Evolutionary conservation across 2,329 filamentous ascomycete species (phyloP).

Genomic region (Thielaviopsis musarum): DNA sequence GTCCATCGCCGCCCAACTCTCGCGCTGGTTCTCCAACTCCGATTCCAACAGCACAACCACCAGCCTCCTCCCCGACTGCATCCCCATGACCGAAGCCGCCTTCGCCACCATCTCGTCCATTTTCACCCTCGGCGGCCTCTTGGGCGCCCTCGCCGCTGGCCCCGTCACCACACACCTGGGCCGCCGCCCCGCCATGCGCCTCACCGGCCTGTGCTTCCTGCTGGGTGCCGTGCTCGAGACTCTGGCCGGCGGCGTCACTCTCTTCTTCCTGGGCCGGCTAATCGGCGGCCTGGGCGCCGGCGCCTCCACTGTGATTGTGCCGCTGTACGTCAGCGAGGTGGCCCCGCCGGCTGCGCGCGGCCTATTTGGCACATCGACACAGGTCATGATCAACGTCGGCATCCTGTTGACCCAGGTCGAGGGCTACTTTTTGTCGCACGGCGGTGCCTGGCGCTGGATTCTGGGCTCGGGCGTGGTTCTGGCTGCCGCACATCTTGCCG

Average conservation of each 20-base stretch:
- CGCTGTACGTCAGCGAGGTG: conserved; percentile 86
- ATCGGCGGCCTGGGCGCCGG: conserved; percentile 74
- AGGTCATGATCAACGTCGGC: conserved; percentile 84
- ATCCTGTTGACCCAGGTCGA: conserved; percentile 71
- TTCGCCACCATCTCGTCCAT: conserved; percentile 81
- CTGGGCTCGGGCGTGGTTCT: conserved; percentile 56
- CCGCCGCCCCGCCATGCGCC: conserved; percentile 56
- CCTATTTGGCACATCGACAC: conserved; percentile 71
- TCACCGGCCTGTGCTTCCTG: conserved; percentile 62
- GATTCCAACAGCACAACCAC: conserved; percentile 14
- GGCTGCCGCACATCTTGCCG: conserved; percentile 47
- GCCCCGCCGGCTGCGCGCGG: conserved; percentile 59
- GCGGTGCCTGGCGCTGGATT: conserved; percentile 67
- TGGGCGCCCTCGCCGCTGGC: conserved; percentile 67
- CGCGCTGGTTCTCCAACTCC: conserved; percentile 18
- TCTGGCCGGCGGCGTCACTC: conserved; percentile 45
- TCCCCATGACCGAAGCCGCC: conserved; percentile 66
- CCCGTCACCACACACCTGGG: conserved; percentile 65
- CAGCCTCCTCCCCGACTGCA: conserved; percentile 50
- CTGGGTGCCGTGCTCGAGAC: conserved; percentile 63
- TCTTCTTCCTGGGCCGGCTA: conserved; percentile 59
- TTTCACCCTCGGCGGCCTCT: conserved; percentile 75
- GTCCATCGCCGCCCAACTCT: conserved; percentile 18
- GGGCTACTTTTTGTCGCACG: conserved; percentile 75
- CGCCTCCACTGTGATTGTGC: conserved; percentile 79